Evolutionary conservation across 352 stramenopile genomes (phyloP).

Genomic region (Phytophthora hibernalis): DNA sequence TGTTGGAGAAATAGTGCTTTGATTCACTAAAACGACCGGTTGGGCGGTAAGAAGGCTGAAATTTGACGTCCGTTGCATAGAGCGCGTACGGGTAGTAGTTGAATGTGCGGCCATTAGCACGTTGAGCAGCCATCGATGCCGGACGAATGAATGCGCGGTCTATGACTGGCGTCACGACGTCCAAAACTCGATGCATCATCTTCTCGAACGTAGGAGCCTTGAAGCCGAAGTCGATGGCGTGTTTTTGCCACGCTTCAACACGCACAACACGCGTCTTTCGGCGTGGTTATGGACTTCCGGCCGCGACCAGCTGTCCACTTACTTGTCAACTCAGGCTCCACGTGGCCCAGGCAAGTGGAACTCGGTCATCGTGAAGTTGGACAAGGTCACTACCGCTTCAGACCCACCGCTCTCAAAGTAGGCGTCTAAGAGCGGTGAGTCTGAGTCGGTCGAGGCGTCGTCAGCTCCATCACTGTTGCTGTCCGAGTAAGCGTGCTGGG

Average conservation of each 20-base stretch:
- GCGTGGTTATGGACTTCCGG: background rate
- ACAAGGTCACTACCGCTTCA: too few species aligned
- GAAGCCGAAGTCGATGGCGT: too few species aligned
- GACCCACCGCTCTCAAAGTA: too few species aligned
- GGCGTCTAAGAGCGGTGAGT: too few species aligned
- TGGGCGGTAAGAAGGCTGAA: conserved; percentile 10
- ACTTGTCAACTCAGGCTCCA: conserved; percentile 7
- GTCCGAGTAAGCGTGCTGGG: too few species aligned
- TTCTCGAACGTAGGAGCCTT: too few species aligned
- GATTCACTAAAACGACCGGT: conserved; percentile 2
- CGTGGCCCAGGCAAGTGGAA: conserved; percentile 11
- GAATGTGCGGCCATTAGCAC: conserved; percentile 7
- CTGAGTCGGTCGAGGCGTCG: too few species aligned
- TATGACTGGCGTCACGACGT: background rate
- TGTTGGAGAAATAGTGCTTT: conserved; percentile 13
- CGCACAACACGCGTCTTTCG: conserved; percentile 2
- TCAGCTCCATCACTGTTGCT: too few species aligned
- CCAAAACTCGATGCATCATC: background rate
- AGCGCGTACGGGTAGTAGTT: conserved; percentile 10
- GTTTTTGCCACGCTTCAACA: conserved; percentile 14
- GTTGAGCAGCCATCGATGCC: background rate
- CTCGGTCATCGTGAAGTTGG: conserved; percentile 11
- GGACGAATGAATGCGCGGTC: background rate
- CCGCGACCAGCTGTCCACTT: conserved; percentile 3
- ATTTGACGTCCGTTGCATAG: conserved; percentile 14